Evolutionary conservation across 1,139 yeast species (phyloP), one percentile per base, ranked within the genome.

Genomic region (Blastobotrys persicus): DNA sequence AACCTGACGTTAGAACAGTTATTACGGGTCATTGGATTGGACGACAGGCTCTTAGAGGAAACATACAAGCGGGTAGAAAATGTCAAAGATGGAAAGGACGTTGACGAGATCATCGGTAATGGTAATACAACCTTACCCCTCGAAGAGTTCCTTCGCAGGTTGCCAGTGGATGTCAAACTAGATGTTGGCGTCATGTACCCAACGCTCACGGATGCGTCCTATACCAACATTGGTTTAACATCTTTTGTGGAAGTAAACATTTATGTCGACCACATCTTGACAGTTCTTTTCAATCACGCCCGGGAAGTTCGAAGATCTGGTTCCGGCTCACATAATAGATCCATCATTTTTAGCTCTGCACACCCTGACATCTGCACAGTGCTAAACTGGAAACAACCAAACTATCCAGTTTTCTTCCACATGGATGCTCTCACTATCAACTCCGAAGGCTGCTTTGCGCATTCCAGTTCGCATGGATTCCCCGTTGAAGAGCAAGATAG

Each of bases 341-440:
- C 92, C 0, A 72, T 92, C 32, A 82, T 91, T 5, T 86, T 92
- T 67, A 80, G 95, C 14, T 88, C 97, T 0, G 80, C 88, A 45
- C 89, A 89, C 66, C 86, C 96, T 31, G 79, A 83, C 45, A 88
- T 89, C 16, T 92, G 98, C 68, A 88, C 96, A 16, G 86, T 88
- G 45, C 73, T 92, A 59, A 92, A 92, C 67, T 92, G 98, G 98
- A 92, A 92, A 68, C 98, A 92, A 69, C 98, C 98, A 3, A 92
- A 91, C 67, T 92, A 86, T 69, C 97, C 98, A 0, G 98, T 92
- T 0, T 84, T 92, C 58, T 85, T 87, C 68, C 80, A 83, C 47
- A 80, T 91, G 79, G 84, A 81, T 42, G 65, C 60, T 1, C 51
- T 62, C 18, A 47, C 52, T 11, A 51, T 58, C 20, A 37, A 45